Percentiles rank a stretch among this genome's conserved stretches.
phyloP scores from a whole-genome alignment of 2,329 filamentous ascomycete genomes.

The Aspergillus pseudoviridinutans region DNA sequence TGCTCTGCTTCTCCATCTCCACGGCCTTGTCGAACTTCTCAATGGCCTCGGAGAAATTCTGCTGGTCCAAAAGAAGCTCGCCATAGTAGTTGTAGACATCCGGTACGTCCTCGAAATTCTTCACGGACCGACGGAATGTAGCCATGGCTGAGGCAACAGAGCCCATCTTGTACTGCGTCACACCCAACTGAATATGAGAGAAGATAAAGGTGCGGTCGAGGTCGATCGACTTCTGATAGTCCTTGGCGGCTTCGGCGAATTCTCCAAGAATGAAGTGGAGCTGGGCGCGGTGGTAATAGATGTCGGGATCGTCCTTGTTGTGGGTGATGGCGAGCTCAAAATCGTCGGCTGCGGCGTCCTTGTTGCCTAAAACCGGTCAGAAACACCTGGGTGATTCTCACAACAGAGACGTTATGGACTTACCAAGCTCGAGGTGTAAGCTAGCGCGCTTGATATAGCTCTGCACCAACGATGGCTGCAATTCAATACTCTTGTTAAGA shows the following conservation, averaged over 20 bases:
- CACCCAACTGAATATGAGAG: conserved; percentile 97
- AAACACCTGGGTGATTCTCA: background rate
- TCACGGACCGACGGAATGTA: conserved; percentile 94
- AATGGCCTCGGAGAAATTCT: conserved; percentile 90
- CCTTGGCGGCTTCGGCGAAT: conserved; percentile 88
- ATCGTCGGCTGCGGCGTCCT: conserved; percentile 80
- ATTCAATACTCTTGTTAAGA: conserved; percentile 86
- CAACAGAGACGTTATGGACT: conserved; percentile 21
- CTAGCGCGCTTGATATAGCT: conserved; percentile 98
- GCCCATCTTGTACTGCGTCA: conserved; percentile 99
- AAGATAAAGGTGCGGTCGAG: conserved; percentile 96
- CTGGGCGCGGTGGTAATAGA: conserved; percentile 98
- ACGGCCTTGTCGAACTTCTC: conserved; percentile 99
- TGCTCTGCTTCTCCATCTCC: conserved; percentile 93
- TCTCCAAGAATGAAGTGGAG: conserved; percentile 97
- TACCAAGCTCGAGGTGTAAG: conserved; percentile 92
- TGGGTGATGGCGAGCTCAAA: conserved; percentile 81
- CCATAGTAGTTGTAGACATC: conserved; percentile 99
- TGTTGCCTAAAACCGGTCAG: conserved; percentile 55
- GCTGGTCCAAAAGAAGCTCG: conserved; percentile 92
- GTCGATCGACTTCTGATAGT: conserved; percentile 99
- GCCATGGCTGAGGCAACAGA: conserved; percentile 97
- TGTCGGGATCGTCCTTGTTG: conserved; percentile 86
- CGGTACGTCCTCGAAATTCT: conserved; percentile 94
- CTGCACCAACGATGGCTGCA: conserved; percentile 84